Base-by-base conservation (phyloP, 73 alveolate species). In the Paramecium caudatum region DNA sequence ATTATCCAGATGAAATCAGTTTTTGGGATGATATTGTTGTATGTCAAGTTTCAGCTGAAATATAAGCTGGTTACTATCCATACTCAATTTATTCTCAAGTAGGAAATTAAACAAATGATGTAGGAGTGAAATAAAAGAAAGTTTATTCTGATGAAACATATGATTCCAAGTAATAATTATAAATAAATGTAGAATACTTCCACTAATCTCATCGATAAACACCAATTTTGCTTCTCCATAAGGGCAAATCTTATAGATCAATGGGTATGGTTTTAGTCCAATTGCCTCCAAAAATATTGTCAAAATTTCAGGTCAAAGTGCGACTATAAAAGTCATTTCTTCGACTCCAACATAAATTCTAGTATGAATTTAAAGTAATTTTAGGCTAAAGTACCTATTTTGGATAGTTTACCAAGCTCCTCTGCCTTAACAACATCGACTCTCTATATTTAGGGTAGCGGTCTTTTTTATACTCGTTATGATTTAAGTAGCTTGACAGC, bases 1-100 rank as follows among this genome's bases (percentile, higher is more conserved):
- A 3, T 17, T 74, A 45, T 23, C 69, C 69, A 19, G 88, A 74
- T 41, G 88, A 74, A 17, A 74, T 74, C 15, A 41, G 41, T 45
- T 74, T 23, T 13, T 74, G 65, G 62, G 88, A 45, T 41, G 88
- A 74, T 74, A 15, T 21, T 9, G 88, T 74, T 2, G 88, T 43
- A 43, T 74, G 88, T 15, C 10, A 74, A 5, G 88, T 74, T 0
- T 74, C 88, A 41, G 88, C 69, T 74, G 68, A 74, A 19, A 74
- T 74, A 30, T 10, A 45, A 74, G 88, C 88, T 4, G 88, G 88
- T 0, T 37, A 36, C 21, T 74, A 74, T 74, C 45, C 36, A 15
- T 74, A 74, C 7, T 17, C 68, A 5, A 37, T 74, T 21, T 39
- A 74, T 17, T 17, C 88, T 21, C 25, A 30, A 19, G 43, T 15